Percentiles rank a stretch among this genome's conserved stretches.
Evolutionary conservation across 345 rosid species (phyloP).

Genomic region (Carallia brachiata): DNA sequence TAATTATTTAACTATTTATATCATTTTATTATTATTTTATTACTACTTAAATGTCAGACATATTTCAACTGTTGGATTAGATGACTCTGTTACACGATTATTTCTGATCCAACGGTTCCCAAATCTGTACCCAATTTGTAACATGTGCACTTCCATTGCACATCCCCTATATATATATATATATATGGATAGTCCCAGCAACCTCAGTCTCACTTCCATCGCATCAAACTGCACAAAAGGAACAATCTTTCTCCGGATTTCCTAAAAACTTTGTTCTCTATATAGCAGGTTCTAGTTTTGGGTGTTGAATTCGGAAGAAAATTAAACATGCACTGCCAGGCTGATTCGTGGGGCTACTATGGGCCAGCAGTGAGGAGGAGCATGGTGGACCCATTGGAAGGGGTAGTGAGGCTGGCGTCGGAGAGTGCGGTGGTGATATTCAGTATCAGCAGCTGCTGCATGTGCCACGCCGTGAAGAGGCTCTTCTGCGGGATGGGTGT

Average conservation of each 20-base stretch:
- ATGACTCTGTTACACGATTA: no score
- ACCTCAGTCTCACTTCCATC: background rate
- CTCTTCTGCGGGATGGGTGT: constrained; percentile 74
- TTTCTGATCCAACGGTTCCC: no score
- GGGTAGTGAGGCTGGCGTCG: constrained; percentile 46
- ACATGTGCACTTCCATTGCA: no score
- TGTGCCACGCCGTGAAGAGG: constrained; percentile 75
- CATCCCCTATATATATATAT: background rate
- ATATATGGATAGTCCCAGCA: background rate
- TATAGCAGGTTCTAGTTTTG: background rate
- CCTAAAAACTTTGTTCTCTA: background rate
- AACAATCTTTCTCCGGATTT: background rate
- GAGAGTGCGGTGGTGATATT: constrained; percentile 72
- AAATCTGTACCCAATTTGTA: no score
- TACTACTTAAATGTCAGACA: no score
- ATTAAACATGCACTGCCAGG: background rate
- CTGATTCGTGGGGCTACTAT: constrained; percentile 25
- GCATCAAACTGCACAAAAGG: no score
- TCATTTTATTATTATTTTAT: no score
- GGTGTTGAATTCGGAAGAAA: background rate
- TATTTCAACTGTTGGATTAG: no score
- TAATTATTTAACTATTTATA: no score
- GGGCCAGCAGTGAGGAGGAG: constrained; percentile 13
- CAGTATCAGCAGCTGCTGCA: constrained; percentile 62
- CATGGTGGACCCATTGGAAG: constrained; percentile 42